Percentiles rank a stretch among this genome's conserved stretches.
Evolutionary conservation across 371 early-diverging fungal genomes (phyloP).

Genomic region (Conidiobolus incongruus): DNA sequence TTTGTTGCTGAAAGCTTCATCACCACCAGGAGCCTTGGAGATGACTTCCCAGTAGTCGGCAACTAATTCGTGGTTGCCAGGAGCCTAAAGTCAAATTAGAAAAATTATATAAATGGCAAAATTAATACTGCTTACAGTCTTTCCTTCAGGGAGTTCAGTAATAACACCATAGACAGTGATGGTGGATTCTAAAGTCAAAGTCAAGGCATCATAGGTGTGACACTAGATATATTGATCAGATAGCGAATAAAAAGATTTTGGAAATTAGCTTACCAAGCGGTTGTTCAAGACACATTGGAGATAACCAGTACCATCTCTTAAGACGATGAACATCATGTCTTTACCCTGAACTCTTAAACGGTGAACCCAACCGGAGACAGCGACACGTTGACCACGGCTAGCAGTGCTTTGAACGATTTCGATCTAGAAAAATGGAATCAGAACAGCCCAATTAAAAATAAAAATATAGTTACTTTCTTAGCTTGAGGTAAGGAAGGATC

Average conservation of each 20-base stretch:
- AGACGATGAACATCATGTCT: constrained; percentile 82
- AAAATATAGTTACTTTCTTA: constrained; percentile 19
- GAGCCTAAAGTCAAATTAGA: constrained; percentile 32
- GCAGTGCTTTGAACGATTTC: constrained; percentile 43
- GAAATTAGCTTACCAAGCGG: constrained; percentile 30
- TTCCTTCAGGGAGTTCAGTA: constrained; percentile 76
- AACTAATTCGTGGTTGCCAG: constrained; percentile 83
- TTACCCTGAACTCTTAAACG: constrained; percentile 88
- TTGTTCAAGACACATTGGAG: constrained; percentile 86
- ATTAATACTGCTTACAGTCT: constrained; percentile 31
- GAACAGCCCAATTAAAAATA: background rate
- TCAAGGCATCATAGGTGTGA: constrained; percentile 84
- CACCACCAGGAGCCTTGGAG: constrained; percentile 85
- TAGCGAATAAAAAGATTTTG: background rate
- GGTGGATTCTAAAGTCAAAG: constrained; percentile 81
- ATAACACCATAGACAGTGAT: constrained; percentile 72
- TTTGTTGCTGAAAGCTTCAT: constrained; percentile 80
- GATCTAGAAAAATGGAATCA: constrained; percentile 23
- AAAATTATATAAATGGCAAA: background rate
- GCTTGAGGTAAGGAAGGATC: constrained; percentile 61
- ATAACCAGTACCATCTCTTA: constrained; percentile 88
- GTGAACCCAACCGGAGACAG: constrained; percentile 91
- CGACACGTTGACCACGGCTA: constrained; percentile 59
- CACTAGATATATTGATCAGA: constrained; percentile 25
- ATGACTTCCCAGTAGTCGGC: constrained; percentile 93